Evolutionary conservation across 2,329 filamentous ascomycete species (phyloP), one percentile per base, ranked within the genome.

Genomic region (Chrysosphaeria jannelii): DNA sequence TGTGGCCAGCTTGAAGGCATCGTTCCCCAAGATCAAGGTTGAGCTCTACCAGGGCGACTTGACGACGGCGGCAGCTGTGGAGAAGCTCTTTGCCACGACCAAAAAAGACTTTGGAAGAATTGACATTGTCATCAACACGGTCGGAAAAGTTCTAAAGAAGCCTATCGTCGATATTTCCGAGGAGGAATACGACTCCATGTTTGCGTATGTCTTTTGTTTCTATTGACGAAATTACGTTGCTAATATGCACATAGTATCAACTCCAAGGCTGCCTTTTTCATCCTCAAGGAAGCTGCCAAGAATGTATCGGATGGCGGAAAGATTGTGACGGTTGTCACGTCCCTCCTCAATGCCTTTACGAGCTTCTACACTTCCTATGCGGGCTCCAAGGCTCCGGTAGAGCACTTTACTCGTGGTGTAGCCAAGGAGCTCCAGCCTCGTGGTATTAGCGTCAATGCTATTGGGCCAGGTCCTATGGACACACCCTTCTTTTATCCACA

Each of bases 111-210:
- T 52, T 30, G 46, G 45, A 7, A 37, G 41, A 24, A 39, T 56
- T 21, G 49, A 56, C 30, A 49, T 55, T 26, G 43, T 53, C 4
- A 39, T 54, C 31, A 54, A 54, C 35, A 54, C 49, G 9, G 41
- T 53, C 16, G 50, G 51, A 20, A 52, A 50, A 37, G 47, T 48
- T 15, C 34, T 50, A 21, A 50, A 50, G 43, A 51, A 52, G 38
- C 39, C 45, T 5, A 46, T 50, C 14, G 35, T 36, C 1, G 43
- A 46, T 8, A 45, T 51, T 22, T 38, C 35, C 4, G 50, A 52
- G 30, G 38, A 34, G 8, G 48, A 53, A 25, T 50, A 51, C 30
- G 48, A 52, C 30, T 33, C 39, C 3, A 50, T 51, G 44, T 52
- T 51, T 39, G 46, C 41, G 41, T 46, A 36, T 23, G 44, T 39